Percentiles rank a stretch among this genome's conserved stretches.
Evolutionary conservation across 2,329 filamentous ascomycete species (phyloP).

Genomic region (Chaetothyriales sp.): DNA sequence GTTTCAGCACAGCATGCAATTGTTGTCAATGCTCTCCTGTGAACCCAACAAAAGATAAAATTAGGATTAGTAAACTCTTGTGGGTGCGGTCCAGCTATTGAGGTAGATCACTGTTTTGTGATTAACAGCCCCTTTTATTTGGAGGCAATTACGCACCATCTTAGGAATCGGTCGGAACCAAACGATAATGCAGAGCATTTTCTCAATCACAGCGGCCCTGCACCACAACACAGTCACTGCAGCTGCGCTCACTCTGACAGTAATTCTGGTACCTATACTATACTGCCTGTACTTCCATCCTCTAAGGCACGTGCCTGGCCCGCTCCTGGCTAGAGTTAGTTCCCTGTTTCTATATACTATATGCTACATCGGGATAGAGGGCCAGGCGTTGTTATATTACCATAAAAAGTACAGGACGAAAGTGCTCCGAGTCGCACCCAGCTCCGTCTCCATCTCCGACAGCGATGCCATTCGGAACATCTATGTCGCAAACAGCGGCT

Average conservation of each 20-base stretch:
- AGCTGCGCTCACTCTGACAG: slow-evolving; percentile 5
- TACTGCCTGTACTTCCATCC: slow-evolving; percentile 28
- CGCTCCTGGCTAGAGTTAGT: slow-evolving; percentile 23
- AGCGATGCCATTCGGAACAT: slow-evolving; percentile 36
- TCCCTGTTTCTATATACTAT: slow-evolving; percentile 24
- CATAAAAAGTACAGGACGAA: slow-evolving; percentile 24
- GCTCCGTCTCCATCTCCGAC: slow-evolving; percentile 31
- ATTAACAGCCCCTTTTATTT: neutral
- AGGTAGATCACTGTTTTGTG: neutral
- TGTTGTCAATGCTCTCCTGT: neutral
- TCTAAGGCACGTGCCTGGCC: slow-evolving; percentile 28
- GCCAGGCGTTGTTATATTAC: slow-evolving; percentile 18
- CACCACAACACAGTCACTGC: neutral
- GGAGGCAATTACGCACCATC: neutral
- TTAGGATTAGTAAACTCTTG: too few relatives aligned
- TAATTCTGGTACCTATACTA: slow-evolving; percentile 12
- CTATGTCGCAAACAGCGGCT: slow-evolving; percentile 40
- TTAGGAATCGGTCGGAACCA: too few relatives aligned
- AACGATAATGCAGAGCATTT: neutral
- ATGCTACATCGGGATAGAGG: slow-evolving; percentile 24
- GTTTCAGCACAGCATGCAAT: neutral
- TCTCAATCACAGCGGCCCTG: neutral
- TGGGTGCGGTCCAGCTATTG: neutral
- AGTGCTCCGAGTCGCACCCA: slow-evolving; percentile 27
- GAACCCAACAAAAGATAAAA: too few relatives aligned